Conservation (phyloP, 202 grass and related monocot species). For the Zizania palustris region DNA sequence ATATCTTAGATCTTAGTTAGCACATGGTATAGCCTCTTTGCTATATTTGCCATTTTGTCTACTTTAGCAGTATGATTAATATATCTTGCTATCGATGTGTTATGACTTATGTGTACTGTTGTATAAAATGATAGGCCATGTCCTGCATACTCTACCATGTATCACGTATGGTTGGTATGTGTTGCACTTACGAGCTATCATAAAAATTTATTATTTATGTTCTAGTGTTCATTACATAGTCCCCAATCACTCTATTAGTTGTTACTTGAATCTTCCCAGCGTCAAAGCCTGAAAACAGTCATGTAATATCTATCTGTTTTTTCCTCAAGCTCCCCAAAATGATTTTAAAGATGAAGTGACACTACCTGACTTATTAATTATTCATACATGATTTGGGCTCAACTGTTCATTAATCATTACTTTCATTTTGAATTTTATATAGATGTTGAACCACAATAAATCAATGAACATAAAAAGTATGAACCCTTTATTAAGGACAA, state of each 20-base stretch:
- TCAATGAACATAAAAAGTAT: neutral
- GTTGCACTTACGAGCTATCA: neutral
- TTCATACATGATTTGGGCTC: neutral
- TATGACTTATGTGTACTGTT: neutral
- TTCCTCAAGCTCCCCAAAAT: neutral
- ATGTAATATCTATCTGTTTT: slow-evolving; percentile 2
- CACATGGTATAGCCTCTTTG: neutral
- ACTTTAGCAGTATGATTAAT: neutral
- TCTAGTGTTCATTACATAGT: slow-evolving; percentile 12
- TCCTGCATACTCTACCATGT: neutral
- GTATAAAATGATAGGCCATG: neutral
- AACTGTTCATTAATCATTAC: neutral
- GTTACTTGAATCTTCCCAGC: neutral
- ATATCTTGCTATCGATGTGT: neutral
- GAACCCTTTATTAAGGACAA: neutral
- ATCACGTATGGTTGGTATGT: neutral
- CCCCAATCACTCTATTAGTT: neutral
- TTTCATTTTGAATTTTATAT: slow-evolving; percentile 5
- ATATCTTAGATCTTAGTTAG: neutral
- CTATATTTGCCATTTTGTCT: neutral
- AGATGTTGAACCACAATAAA: neutral
- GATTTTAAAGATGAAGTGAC: neutral
- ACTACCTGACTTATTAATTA: neutral
- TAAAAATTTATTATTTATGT: neutral
- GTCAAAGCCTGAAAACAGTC: neutral